These are phyloP conservation scores for Cordyceps fumosorosea DNA, from an alignment of 2,329 filamentous ascomycete genomes.

Conservation along the genomic window DNA sequence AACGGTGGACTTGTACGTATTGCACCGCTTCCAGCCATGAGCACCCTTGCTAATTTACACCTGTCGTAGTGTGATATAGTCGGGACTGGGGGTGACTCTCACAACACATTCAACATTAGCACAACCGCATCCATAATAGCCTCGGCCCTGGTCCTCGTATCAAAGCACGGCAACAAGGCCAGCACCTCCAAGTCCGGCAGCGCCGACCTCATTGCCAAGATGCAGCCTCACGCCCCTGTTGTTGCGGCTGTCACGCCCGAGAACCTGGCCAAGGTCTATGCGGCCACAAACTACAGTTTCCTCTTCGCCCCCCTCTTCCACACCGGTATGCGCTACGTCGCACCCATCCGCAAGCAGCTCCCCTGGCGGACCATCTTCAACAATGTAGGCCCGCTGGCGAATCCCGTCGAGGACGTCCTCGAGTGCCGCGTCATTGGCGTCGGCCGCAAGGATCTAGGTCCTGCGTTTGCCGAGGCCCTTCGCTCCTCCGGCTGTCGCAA, in stretches of 20 bases:
- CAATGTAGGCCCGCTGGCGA: conserved; percentile 84
- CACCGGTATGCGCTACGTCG: conserved; percentile 86
- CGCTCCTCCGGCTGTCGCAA: conserved; percentile 70
- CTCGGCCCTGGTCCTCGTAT: conserved; percentile 75
- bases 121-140: conserved; percentile 92
- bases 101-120: conserved; percentile 97
- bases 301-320: conserved; percentile 95
- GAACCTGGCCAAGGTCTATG: conserved; percentile 68
- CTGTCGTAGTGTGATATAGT: conserved; percentile 73
- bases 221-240: conserved; percentile 64
- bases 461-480: conserved; percentile 82
- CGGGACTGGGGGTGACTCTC: conserved; percentile 89
- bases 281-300: conserved; percentile 83
- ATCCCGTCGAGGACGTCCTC: conserved; percentile 76
- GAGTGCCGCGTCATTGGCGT: conserved; percentile 94
- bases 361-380: conserved; percentile 98
- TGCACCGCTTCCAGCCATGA: neutral
- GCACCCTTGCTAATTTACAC: conserved; percentile 11
- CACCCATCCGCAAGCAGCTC: conserved; percentile 76
- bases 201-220: conserved; percentile 78
- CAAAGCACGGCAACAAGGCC: conserved; percentile 94
- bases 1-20: conserved; percentile 69
- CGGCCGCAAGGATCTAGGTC: conserved; percentile 77
- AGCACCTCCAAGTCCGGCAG: conserved; percentile 94
- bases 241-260: conserved; percentile 67